Percentiles rank a stretch among this genome's conserved stretches.
Conservation (phyloP, 495 filamentous ascomycete species). For the Podospora pseudocomata region DNA sequence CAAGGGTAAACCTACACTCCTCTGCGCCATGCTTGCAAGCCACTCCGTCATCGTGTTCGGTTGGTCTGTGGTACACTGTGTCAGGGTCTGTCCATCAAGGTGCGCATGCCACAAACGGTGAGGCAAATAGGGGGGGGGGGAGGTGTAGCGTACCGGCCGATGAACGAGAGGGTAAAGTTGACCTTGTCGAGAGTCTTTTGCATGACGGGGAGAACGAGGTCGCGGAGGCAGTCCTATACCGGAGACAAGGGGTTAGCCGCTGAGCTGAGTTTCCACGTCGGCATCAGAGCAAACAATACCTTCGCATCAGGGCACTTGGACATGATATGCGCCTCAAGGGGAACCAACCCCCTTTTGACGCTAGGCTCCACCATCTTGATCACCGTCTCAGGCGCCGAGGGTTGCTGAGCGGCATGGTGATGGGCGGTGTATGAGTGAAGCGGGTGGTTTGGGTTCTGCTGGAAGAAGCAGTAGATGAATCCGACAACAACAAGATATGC, state of each 20-base stretch:
- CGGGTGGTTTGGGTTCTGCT: neutral
- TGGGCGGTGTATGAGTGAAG: neutral
- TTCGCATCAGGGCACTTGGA: slow-evolving; percentile 88
- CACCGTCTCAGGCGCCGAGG: neutral
- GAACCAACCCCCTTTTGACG: slow-evolving; percentile 43
- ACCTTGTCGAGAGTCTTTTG: slow-evolving; percentile 75
- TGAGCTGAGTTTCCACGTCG: neutral
- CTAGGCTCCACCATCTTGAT: neutral
- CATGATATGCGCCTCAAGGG: slow-evolving; percentile 90
- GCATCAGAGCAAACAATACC: slow-evolving; percentile 24
- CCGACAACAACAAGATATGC: slow-evolving; percentile 12
- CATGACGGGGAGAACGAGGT: slow-evolving; percentile 85
- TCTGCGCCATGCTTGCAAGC: slow-evolving; percentile 81
- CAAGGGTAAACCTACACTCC: slow-evolving; percentile 53
- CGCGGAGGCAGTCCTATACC: slow-evolving; percentile 65
- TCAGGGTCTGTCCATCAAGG: neutral
- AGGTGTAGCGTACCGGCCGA: slow-evolving; percentile 61
- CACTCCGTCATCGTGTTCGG: slow-evolving; percentile 58
- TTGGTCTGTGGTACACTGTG: slow-evolving; percentile 35
- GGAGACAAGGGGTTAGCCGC: slow-evolving; percentile 1
- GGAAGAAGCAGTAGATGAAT: slow-evolving; percentile 14
- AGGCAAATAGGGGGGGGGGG: neutral
- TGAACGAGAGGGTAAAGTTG: slow-evolving; percentile 85
- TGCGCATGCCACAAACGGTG: neutral
- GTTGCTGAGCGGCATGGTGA: neutral